These are phyloP conservation scores for Pinus tabuliformis DNA, from an alignment of 75 land plant species.

Conservation along the genomic window DNA sequence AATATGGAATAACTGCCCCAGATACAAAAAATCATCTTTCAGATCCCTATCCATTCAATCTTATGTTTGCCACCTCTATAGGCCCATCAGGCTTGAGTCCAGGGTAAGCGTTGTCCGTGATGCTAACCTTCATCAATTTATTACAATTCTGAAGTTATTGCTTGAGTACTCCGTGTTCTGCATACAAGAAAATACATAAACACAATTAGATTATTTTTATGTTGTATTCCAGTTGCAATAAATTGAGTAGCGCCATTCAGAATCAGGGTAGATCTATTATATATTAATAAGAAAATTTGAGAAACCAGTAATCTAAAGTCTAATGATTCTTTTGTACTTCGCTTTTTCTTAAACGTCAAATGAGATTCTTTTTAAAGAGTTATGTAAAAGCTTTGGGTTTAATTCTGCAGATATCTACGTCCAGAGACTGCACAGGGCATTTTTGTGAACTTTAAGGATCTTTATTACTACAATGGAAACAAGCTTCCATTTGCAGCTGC, in stretches of 20 bases:
- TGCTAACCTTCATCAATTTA: not conserved
- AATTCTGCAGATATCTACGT: too few relatives aligned
- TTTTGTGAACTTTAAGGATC: constrained; percentile 18
- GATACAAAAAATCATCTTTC: constrained; percentile 90
- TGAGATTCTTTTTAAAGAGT: too few relatives aligned
- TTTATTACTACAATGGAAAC: constrained; percentile 80
- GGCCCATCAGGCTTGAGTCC: constrained; percentile 81
- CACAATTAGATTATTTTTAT: not conserved
- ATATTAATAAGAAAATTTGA: too few relatives aligned
- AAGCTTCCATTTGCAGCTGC: constrained; percentile 98
- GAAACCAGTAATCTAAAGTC: too few relatives aligned
- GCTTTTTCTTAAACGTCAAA: too few relatives aligned
- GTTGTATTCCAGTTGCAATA: not conserved
- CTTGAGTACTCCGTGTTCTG: not conserved
- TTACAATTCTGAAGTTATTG: constrained; percentile 1
- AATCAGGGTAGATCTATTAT: not conserved
- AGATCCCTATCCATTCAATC: constrained; percentile 94
- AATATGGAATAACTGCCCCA: constrained; percentile 86
- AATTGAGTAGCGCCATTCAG: not conserved
- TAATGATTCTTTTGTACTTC: too few relatives aligned
- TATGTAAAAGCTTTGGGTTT: too few relatives aligned
- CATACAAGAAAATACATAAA: not conserved
- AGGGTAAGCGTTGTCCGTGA: constrained; percentile 45
- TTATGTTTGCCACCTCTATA: constrained; percentile 93
- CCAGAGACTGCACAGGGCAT: too few relatives aligned